Evolutionary conservation across 768 basidiomycete genomes (phyloP).

Genomic region (Trametes gibbosa): DNA sequence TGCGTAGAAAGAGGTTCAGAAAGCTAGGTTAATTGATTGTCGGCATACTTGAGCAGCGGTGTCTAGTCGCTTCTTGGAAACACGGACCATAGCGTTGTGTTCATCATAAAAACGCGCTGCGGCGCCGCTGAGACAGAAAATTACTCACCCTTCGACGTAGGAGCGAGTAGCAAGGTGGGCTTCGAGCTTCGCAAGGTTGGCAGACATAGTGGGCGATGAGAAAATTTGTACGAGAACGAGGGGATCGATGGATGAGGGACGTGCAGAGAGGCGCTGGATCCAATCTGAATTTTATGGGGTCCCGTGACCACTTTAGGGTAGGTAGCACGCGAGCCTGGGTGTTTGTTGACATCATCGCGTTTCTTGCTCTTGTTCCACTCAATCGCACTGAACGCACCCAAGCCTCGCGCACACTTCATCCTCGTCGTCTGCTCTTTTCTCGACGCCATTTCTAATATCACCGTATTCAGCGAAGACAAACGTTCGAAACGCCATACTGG

Average conservation of each 20-base stretch:
- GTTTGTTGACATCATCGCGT: slow-evolving; percentile 2
- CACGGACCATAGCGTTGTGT: slow-evolving; percentile 87
- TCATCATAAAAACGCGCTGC: slow-evolving; percentile 51
- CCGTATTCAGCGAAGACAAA: neutral
- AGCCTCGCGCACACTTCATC: neutral
- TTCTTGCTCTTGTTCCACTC: neutral
- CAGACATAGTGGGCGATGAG: slow-evolving; percentile 49
- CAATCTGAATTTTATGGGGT: slow-evolving; percentile 17
- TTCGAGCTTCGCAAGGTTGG: slow-evolving; percentile 72
- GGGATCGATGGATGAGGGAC: slow-evolving; percentile 19
- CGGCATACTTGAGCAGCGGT: slow-evolving; percentile 78
- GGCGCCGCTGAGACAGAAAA: slow-evolving; percentile 1
- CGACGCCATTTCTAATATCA: neutral
- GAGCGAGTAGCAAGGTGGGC: slow-evolving; percentile 83
- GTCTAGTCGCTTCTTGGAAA: slow-evolving; percentile 95
- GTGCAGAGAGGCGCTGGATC: neutral
- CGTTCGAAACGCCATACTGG: neutral
- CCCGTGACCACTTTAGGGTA: slow-evolving; percentile 18
- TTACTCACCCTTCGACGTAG: slow-evolving; percentile 87
- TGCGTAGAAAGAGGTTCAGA: slow-evolving; percentile 47
- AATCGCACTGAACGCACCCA: too few relatives aligned
- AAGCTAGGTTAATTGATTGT: slow-evolving; percentile 63
- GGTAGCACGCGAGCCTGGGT: neutral
- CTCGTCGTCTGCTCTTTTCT: neutral
- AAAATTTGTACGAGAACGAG: slow-evolving; percentile 2